These are phyloP conservation scores for Plasmodium coatneyi DNA, from an alignment of 169 alveolate species.

Conservation along the genomic window DNA sequence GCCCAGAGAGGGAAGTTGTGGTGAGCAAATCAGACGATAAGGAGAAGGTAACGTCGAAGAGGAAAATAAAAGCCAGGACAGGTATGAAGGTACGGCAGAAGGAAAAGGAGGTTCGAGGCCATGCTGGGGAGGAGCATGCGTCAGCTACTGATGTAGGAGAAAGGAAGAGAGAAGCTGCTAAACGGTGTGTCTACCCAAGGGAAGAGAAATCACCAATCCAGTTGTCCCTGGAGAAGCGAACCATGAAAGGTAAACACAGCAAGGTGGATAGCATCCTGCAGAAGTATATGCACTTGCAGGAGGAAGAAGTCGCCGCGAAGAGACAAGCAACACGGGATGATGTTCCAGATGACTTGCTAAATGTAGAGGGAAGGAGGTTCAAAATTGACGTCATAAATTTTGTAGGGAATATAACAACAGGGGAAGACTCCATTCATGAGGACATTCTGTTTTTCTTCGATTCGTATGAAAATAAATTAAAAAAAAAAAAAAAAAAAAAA, in stretches of 20 bases:
- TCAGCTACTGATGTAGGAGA: not conserved
- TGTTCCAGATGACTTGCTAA: not conserved
- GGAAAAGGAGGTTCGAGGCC: not conserved
- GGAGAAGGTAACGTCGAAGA: not conserved
- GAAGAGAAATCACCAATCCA: not conserved
- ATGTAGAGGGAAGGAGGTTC: slow-evolving; percentile 27
- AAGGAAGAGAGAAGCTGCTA: not conserved
- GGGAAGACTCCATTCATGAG: not conserved
- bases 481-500: slow-evolving; percentile 13
- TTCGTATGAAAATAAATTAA: slow-evolving; percentile 47
- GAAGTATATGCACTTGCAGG: slow-evolving; percentile 10
- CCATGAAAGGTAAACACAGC: not conserved
- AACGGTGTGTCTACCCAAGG: not conserved
- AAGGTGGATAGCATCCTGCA: slow-evolving; percentile 34
- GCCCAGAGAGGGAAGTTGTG: not conserved
- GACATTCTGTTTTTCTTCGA: slow-evolving; percentile 68
- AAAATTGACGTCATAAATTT: slow-evolving; percentile 51
- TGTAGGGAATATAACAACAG: not conserved
- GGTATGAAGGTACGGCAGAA: not conserved
- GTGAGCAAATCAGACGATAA: not conserved
- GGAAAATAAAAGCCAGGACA: not conserved
- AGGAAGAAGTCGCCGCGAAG: slow-evolving; percentile 15
- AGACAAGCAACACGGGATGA: not conserved
- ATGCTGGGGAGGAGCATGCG: not conserved
- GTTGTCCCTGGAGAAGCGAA: not conserved